Base-by-base conservation (phyloP, 768 basidiomycete genomes). In the Phallus indusiatus region DNA sequence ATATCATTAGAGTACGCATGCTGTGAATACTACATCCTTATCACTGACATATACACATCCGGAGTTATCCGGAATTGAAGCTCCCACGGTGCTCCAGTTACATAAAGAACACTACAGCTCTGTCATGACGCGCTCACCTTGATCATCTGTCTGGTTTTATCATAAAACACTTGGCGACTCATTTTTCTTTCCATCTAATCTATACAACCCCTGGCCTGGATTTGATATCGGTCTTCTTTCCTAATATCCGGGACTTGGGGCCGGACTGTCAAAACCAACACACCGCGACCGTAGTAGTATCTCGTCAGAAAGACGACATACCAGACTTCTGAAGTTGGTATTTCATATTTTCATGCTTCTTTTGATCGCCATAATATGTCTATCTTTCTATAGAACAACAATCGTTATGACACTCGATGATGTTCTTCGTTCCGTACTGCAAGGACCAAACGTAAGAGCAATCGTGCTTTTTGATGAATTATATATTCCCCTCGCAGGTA, bases 351-450 rank as follows among this genome's bases (percentile, higher is more conserved):
- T n/a, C 7, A 28, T 28, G 2, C 7, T 7, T 28, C 28, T 28
- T 28, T 7, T 28, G 4, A 28, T 3, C 28, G 28, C 7, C 7
- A 28, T 28, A 28, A 28, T 28, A 28, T 28, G 2, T 7, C 7
- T 7, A 2, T 28, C 28, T 28, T 28, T 28, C 7, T 7, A 2
- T 28, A 28, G 28, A 28, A 28, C 7, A 28, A 3, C 7, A 3
- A 28, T 28, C 42, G 42, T n/a, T 42, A 59, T 59, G 57, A 59
- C 49, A 22, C 48, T 59, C 14, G 57, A 59, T 35, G 49, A 59
- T 28, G 33, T 59, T 51, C 57, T 59, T 36, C 50, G 50, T 36
- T n/a, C 57, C n/a, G 57, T 48, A 16, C 49, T 59, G 22, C 57
- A 59, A 36, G 55, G 20, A 18, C 49, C 18, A 24, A 51, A 50